Evolutionary conservation across 805 yeast genomes (phyloP), one percentile per base, ranked within the genome.

Genomic region (Kazachstania martiniae): DNA sequence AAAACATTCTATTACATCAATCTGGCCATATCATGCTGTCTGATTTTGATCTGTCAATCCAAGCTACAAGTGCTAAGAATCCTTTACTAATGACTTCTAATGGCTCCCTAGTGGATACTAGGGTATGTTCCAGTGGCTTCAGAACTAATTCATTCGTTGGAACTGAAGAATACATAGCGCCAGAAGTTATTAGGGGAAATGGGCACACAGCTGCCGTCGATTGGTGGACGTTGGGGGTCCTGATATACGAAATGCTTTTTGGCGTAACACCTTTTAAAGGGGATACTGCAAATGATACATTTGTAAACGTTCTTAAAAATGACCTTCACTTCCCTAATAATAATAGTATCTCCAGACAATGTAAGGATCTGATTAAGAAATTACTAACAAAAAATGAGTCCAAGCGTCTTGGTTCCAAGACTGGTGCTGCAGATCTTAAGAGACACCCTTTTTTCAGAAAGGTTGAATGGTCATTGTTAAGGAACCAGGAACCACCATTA

Each of bases 141-240:
- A 67, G 97, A 48, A 91, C 99, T 1, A 93, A 91, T 56, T 87
- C 97, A 1, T 91, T 91, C 65, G 99, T 91, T 22, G 99, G 99
- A 1, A 91, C 99, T 0, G 99, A 91, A 53, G 99, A 91, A 53
- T 91, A 91, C 56, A 86, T 91, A 48, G 97, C 99, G 0, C 99
- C 99, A 0, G 99, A 91, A 51, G 98, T 91, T 4, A 91, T 91
- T 34, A 66, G 91, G 54, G 97, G 97, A 1, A 83, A 87, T 46
- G 98, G 98, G 2, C 99, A 91, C 49, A 89, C 97, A 1, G 79
- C 89, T 6, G 95, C 97, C 0, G 98, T 91, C 12, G 99, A 91
- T 57, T 91, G 98, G 98, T 91, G 99, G 99, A 91, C 98, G 0
- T 63, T 91, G 42, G 99, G 99, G 3, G 86, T 91, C 14, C 68